These are phyloP conservation scores for Gossypium ekmanianum DNA, from an alignment of 345 rosid species.

Conservation along the genomic window DNA sequence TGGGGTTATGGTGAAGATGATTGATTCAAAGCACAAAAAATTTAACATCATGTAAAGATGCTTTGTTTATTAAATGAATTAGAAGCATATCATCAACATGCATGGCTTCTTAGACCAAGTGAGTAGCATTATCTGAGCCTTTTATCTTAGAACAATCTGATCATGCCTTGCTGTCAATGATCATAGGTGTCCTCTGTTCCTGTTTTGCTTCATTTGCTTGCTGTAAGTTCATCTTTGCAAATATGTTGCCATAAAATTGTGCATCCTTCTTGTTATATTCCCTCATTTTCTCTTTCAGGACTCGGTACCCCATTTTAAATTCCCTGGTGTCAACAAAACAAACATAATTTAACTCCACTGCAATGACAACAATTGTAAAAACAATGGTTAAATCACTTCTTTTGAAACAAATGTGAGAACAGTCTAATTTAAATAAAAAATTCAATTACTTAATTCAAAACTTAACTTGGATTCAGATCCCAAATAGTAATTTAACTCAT, in stretches of 20 bases:
- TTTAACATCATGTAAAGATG: neutral
- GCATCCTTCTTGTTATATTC: slow-evolving; percentile 82
- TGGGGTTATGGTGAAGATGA: neutral
- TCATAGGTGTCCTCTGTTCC: slow-evolving; percentile 15
- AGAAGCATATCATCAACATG: neutral
- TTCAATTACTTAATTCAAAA: no score
- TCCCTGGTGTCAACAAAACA: slow-evolving; percentile 44
- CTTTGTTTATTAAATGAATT: slow-evolving; percentile 5
- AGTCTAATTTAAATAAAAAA: no score
- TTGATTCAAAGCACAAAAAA: neutral
- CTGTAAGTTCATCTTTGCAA: slow-evolving; percentile 43
- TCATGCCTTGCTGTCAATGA: slow-evolving; percentile 31
- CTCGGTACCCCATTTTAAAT: slow-evolving; percentile 61
- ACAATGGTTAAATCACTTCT: no score
- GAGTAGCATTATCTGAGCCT: neutral
- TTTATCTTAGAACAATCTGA: neutral
- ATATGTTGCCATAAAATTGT: slow-evolving; percentile 60
- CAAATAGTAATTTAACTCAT: no score
- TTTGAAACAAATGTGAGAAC: no score
- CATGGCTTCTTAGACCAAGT: neutral
- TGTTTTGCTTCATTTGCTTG: slow-evolving; percentile 18
- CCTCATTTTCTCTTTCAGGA: slow-evolving; percentile 64
- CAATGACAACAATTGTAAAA: neutral
- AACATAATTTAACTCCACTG: neutral
- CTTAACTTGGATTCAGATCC: no score